These are phyloP conservation scores for Nicotiana tomentosiformis DNA, from an alignment of 257 asterid genomes.

Conservation along the genomic window DNA sequence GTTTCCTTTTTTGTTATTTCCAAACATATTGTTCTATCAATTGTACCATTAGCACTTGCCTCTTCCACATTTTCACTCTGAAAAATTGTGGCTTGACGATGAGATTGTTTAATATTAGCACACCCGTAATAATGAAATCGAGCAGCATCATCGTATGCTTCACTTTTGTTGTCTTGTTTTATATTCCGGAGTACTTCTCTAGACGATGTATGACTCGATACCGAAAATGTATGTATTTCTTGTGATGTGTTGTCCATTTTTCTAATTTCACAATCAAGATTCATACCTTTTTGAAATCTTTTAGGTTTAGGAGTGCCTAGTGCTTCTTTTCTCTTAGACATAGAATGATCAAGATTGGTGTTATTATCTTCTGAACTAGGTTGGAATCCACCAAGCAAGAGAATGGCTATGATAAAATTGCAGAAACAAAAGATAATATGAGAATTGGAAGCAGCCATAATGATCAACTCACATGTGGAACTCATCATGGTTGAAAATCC, in stretches of 20 bases:
- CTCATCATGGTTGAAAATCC: conserved; percentile 25
- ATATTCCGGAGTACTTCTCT: neutral
- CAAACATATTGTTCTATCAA: neutral
- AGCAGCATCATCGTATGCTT: neutral
- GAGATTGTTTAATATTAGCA: neutral
- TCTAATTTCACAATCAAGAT: neutral
- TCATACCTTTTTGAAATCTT: neutral
- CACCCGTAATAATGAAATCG: neutral
- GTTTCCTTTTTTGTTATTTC: conserved; percentile 7
- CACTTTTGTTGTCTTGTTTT: neutral
- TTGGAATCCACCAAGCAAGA: conserved; percentile 37
- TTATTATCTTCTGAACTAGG: conserved; percentile 12
- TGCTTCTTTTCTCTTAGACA: neutral
- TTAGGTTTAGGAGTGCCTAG: neutral
- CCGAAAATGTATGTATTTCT: neutral
- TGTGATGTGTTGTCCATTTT: neutral
- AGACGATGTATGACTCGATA: neutral
- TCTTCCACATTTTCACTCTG: neutral
- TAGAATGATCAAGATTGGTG: neutral
- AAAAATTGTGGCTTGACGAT: neutral
- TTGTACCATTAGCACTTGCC: neutral
- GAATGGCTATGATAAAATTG: conserved; percentile 49
- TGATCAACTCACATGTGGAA: conserved; percentile 44
- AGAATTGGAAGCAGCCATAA: conserved; percentile 50
- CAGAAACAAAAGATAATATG: conserved; percentile 49